Percentiles rank a stretch among this genome's conserved stretches.
Conservation (phyloP, 805 yeast genomes). For the Kockiozyma suomiensis region DNA sequence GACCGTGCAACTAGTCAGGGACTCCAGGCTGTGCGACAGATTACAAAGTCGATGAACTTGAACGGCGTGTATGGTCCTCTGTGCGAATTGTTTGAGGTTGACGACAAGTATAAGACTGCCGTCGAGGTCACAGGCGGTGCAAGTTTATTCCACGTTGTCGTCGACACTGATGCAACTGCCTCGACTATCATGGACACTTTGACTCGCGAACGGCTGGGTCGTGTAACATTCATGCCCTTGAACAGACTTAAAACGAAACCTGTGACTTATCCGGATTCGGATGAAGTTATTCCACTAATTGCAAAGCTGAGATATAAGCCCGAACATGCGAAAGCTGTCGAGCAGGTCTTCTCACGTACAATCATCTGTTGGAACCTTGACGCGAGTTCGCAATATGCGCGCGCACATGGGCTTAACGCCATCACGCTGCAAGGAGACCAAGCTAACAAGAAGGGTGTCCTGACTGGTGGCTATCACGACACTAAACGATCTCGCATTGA, state of each 20-base stretch:
- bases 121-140: conserved; percentile 89
- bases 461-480: conserved; percentile 87
- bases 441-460: conserved; percentile 78
- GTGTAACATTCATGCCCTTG: conserved; percentile 90
- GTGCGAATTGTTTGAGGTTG: conserved; percentile 79
- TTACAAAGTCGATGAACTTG: conserved; percentile 61
- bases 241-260: conserved; percentile 58
- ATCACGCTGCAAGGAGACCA: conserved; percentile 92
- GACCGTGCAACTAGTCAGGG: conserved; percentile 72
- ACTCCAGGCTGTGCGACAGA: conserved; percentile 64
- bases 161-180: conserved; percentile 85
- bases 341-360: conserved; percentile 78
- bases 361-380: conserved; percentile 73
- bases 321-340: conserved; percentile 64
- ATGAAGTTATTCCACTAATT: conserved; percentile 74
- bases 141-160: conserved; percentile 82
- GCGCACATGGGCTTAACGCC: conserved; percentile 62
- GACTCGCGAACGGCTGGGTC: conserved; percentile 67
- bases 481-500: conserved; percentile 69
- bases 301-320: conserved; percentile 68
- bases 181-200: conserved; percentile 75
- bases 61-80: conserved; percentile 76
- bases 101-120: conserved; percentile 80
- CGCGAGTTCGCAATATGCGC: conserved; percentile 68
- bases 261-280: conserved; percentile 61